phyloP scores from a whole-genome alignment of 306 rosid genomes.

The Arachis stenosperma region DNA sequence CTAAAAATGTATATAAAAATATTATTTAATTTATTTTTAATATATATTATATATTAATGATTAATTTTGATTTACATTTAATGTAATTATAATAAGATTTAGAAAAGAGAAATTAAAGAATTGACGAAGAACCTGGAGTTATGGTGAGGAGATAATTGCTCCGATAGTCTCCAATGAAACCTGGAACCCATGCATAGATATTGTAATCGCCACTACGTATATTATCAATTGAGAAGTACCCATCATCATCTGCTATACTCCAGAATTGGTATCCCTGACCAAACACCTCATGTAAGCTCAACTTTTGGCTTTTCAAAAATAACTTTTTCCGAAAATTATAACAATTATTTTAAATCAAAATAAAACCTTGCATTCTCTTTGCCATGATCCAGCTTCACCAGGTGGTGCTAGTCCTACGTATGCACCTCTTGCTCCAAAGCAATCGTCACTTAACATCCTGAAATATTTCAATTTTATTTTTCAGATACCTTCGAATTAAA shows the following conservation, averaged over 20 bases:
- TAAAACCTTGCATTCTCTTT: slow-evolving; percentile 73
- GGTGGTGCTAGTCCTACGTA: slow-evolving; percentile 77
- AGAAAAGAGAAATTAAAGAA: neutral
- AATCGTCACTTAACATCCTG: slow-evolving; percentile 53
- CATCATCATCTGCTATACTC: slow-evolving; percentile 60
- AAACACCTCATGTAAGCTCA: neutral
- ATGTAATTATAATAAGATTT: too few relatives aligned
- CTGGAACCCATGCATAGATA: slow-evolving; percentile 79
- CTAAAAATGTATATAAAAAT: too few relatives aligned
- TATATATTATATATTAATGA: too few relatives aligned
- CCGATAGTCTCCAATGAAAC: slow-evolving; percentile 71
- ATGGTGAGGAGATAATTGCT: slow-evolving; percentile 45
- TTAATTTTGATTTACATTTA: too few relatives aligned
- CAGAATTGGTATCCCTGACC: slow-evolving; percentile 90
- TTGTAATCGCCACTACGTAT: slow-evolving; percentile 61
- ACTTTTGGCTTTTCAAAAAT: too few relatives aligned
- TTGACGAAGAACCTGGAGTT: slow-evolving; percentile 67
- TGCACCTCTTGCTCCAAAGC: slow-evolving; percentile 54
- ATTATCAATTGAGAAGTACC: slow-evolving; percentile 57
- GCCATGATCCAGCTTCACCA: slow-evolving; percentile 88
- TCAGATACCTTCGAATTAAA: neutral
- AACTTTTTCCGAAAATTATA: too few relatives aligned
- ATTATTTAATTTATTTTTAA: too few relatives aligned
- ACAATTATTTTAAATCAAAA: too few relatives aligned
- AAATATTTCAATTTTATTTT: slow-evolving; percentile 12